Base-by-base conservation (phyloP, 148 eudicot species). In the Vaccinium myrtillus region DNA sequence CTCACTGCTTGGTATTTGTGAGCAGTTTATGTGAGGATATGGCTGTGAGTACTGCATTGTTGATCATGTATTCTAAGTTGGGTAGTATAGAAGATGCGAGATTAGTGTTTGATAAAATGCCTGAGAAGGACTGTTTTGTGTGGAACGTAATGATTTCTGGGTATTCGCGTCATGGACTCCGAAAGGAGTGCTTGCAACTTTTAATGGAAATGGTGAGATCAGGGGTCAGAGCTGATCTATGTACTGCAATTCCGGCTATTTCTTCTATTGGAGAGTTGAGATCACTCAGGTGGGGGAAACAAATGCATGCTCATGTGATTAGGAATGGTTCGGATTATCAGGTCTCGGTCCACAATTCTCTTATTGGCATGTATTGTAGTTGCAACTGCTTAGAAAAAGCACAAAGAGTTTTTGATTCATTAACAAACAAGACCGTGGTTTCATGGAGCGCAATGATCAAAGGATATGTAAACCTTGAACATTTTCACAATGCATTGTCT, bases 131-230 rank as follows among this genome's bases (percentile, higher is more conserved):
- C 81, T 78, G 80, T 75, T 88, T 89, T 19, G 87, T 84, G 56
- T 89, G 90, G 89, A 89, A 88, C 69, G 48, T 86, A 75, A 86
- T 88, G 88, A 84, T 88, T 54, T 84, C 85, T 14, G 88, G 87
- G 1, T 86, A 86, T 82, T 82, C 77, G 51, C 85, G 88, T 54
- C 43, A 53, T 70, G 83, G 88, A 48, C 59, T 81, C 59, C 87
- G 85, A 1, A 75, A 56, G 56, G 77, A 84, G 55, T 82, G 88
- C 21, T 39, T 88, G 70, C 81, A 86, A 13, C 70, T 84, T 12
- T 73, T 88, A 67, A 36, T 75, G 83, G 27, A 25, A 23, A 86
- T 88, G 90, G 8, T 69, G 54, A 78, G 65, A 51, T 83, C 87
- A 84, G 85, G 87, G 71, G 80, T 86, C 18, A 86, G 88, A 79